These are phyloP conservation scores for Plenodomus tracheiphilus DNA, from an alignment of 2,329 filamentous ascomycete species.

Conservation along the genomic window DNA sequence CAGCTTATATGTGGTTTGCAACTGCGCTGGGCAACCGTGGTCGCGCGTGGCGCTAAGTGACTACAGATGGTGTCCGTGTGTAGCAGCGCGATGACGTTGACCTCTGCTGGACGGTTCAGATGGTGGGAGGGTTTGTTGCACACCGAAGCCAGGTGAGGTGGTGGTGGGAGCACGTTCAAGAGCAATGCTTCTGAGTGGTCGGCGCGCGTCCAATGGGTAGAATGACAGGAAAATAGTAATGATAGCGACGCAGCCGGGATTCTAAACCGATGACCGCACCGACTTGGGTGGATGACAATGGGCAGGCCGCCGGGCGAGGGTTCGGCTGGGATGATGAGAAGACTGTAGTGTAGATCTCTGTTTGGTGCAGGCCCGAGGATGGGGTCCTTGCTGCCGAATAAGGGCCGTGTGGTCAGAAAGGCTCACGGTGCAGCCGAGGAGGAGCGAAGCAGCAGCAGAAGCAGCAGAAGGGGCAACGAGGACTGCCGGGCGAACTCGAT, in stretches of 20 bases:
- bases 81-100: constrained; percentile 10
- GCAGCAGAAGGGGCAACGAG: no score
- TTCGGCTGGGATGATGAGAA: neutral
- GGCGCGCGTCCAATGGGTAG: constrained; percentile 6
- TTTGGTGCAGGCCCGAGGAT: neutral
- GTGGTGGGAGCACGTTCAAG: constrained; percentile 22
- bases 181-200: constrained; percentile 21
- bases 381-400: constrained; percentile 1
- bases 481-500: constrained; percentile 8
- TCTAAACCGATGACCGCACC: constrained; percentile 13
- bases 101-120: neutral
- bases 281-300: constrained; percentile 1
- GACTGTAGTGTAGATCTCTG: neutral
- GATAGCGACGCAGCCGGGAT: constrained; percentile 13
- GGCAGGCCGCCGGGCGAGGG: constrained; percentile 1
- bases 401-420: constrained; percentile 1
- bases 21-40: neutral
- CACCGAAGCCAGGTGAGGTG: constrained; percentile 11
- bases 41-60: constrained; percentile 1
- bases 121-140: constrained; percentile 1
- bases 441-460: constrained; percentile 1
- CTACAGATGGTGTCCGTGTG: neutral
- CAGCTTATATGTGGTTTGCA: constrained; percentile 16
- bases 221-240: constrained; percentile 17
- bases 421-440: neutral